Conservation (phyloP, 169 alveolate species). For the Toxoplasma gondii region DNA sequence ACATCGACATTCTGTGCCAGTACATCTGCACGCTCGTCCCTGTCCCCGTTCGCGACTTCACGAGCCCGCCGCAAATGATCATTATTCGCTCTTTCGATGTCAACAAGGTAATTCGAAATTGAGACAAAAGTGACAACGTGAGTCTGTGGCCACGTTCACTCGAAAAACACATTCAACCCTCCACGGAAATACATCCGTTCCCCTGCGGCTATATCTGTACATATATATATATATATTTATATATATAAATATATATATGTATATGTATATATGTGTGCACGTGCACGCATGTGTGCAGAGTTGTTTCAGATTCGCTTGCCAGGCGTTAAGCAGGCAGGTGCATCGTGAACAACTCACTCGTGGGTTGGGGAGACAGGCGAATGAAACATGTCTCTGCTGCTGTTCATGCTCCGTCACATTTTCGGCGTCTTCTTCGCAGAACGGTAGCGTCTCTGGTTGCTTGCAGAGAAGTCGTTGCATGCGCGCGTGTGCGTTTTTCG, state of each 20-base stretch:
- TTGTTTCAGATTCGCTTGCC: neutral
- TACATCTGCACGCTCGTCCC: slow-evolving; percentile 94
- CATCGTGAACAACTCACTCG: too few species aligned
- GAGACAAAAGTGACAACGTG: neutral
- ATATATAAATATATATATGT: neutral
- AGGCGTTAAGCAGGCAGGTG: neutral
- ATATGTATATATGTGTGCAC: neutral
- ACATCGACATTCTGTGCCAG: slow-evolving; percentile 96
- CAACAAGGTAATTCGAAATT: slow-evolving; percentile 79
- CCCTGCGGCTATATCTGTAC: neutral
- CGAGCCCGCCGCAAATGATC: slow-evolving; percentile 97
- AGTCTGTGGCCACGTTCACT: neutral
- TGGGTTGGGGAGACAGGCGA: too few species aligned
- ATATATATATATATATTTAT: neutral
- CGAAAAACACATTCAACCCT: too few species aligned
- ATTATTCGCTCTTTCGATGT: slow-evolving; percentile 99
- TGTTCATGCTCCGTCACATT: too few species aligned
- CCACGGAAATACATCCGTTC: neutral
- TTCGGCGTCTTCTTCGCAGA: too few species aligned
- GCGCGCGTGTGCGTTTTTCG: too few species aligned
- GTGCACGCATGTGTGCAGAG: neutral
- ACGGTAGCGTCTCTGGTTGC: too few species aligned
- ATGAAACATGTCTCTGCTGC: too few species aligned
- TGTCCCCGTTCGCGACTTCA: slow-evolving; percentile 97
- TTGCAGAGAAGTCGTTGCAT: too few species aligned